Base-by-base conservation (phyloP, 768 basidiomycete genomes). In the Trametes meyenii region DNA sequence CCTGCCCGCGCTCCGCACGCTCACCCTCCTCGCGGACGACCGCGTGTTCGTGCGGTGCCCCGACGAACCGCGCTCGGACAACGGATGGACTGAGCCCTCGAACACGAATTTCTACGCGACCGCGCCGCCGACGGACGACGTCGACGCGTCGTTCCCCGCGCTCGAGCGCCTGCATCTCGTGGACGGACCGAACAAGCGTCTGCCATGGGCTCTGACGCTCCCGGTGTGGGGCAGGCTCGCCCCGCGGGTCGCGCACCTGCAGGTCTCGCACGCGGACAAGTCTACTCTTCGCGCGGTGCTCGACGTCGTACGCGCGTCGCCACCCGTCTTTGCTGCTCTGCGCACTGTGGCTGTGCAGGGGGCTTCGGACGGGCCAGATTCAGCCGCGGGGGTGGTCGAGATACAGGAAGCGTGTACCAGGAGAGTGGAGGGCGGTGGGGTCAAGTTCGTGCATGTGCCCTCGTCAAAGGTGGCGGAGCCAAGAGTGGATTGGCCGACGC, bases 91-190 rank as follows among this genome's bases (percentile, higher is more conserved):
- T 4, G 58, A 60, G 33, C 21, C 44, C 19, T 48, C 44, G 14
- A 29, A 60, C 58, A 33, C 2, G 11, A 26, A 17, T 4, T 59
- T 59, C 42, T 59, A 59, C 39, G 4, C 50, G 2, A 33, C 58
- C 11, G 38, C 17, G 6, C 23, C 13, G 2, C 51, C 58, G 14
- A 43, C 46, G 2, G 58, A 60, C 44, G 16, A 29, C 10, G 51
- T 43, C 0, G 58, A 21, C 5, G 45, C 58, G n/a, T n/a, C 38
- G 10, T 60, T 60, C 38, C 58, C 58, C 36, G 43, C 45, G 5
- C 58, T 60, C 5, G 44, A 49, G 42, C 35, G 51, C 14, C 58
- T 60, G 16, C 44, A 60, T 24, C 43, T 60, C 44, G 44, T 60
- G 13, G 45, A 60, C 44, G 51, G 26, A 12, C 13, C 26, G 19